Percentiles rank a stretch among this genome's conserved stretches.
phyloP scores from a whole-genome alignment of 306 rosid species.

The Quercus alba region DNA sequence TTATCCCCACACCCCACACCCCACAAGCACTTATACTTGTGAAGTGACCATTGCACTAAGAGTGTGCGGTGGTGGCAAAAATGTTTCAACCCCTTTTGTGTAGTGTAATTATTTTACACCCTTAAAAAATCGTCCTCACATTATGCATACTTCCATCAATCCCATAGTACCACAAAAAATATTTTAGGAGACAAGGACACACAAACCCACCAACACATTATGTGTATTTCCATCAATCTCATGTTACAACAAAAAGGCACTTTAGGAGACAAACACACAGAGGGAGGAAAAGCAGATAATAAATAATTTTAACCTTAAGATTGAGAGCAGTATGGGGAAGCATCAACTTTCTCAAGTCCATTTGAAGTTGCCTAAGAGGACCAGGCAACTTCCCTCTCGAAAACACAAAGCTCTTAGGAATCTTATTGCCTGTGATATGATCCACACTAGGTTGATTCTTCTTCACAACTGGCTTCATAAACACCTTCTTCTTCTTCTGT shows the following conservation, averaged over 20 bases:
- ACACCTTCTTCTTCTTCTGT: conserved; percentile 46
- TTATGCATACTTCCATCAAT: neutral
- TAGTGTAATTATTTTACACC: neutral
- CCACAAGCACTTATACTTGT: too few relatives aligned
- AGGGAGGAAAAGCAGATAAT: neutral
- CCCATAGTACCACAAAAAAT: neutral
- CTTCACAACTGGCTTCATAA: conserved; percentile 48
- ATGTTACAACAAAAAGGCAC: neutral
- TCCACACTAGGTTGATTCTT: conserved; percentile 70
- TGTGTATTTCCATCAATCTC: neutral
- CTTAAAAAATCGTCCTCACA: neutral
- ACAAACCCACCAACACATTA: neutral
- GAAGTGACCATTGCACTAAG: accelerated
- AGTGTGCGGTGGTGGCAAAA: neutral
- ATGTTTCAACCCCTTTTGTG: neutral
- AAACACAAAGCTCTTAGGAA: conserved; percentile 87
- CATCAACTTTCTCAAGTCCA: conserved; percentile 91
- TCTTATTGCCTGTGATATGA: conserved; percentile 86
- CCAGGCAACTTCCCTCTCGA: conserved; percentile 78
- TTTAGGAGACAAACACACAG: neutral
- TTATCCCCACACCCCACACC: too few relatives aligned
- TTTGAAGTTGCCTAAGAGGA: conserved; percentile 78
- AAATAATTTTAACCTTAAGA: conserved; percentile 47
- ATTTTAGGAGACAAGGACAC: neutral
- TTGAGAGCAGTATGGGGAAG: conserved; percentile 82